These are phyloP conservation scores for Caryopteris hybrid DNA, from an alignment of 305 asterid species.

Conservation along the genomic window DNA sequence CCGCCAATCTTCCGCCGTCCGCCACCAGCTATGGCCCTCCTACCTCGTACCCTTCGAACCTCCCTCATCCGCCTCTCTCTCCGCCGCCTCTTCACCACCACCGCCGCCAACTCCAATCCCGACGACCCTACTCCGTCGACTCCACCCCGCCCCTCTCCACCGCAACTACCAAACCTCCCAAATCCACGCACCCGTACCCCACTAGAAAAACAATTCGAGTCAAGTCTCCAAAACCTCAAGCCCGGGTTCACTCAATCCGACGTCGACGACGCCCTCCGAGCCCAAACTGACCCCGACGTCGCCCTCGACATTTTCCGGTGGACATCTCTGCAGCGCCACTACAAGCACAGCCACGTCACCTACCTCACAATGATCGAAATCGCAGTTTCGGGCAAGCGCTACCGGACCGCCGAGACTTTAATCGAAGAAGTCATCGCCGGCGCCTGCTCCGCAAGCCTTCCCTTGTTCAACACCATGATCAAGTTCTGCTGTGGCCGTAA, in stretches of 20 bases:
- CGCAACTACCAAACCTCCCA: conserved; percentile 25
- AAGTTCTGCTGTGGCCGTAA: conserved; percentile 76
- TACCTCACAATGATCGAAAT: conserved; percentile 71
- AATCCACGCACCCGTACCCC: conserved; percentile 59
- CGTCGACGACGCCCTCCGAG: conserved; percentile 54
- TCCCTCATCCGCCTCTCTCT: conserved; percentile 30
- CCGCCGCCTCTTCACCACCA: conserved; percentile 33
- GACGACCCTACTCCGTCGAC: conserved; percentile 14
- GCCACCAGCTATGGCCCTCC: conserved; percentile 32
- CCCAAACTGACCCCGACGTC: conserved; percentile 83
- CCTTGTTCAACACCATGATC: conserved; percentile 75
- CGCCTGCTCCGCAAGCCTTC: conserved; percentile 59
- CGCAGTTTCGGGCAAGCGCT: conserved; percentile 59
- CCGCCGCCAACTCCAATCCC: conserved; percentile 21
- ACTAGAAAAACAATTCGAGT: conserved; percentile 67
- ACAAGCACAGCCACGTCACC: conserved; percentile 65
- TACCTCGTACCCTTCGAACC: conserved; percentile 27
- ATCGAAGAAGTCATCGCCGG: conserved; percentile 84
- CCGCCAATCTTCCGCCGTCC: conserved; percentile 10
- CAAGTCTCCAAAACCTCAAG: conserved; percentile 66
- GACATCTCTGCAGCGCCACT: conserved; percentile 85
- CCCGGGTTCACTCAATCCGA: conserved; percentile 81
- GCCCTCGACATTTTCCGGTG: conserved; percentile 95
- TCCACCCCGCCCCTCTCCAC: conserved; percentile 18
- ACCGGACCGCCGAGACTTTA: conserved; percentile 57